Percentiles rank a stretch among this genome's conserved stretches.
Evolutionary conservation across 1,139 yeast species (phyloP).

Genomic region (Pichia sp.): DNA sequence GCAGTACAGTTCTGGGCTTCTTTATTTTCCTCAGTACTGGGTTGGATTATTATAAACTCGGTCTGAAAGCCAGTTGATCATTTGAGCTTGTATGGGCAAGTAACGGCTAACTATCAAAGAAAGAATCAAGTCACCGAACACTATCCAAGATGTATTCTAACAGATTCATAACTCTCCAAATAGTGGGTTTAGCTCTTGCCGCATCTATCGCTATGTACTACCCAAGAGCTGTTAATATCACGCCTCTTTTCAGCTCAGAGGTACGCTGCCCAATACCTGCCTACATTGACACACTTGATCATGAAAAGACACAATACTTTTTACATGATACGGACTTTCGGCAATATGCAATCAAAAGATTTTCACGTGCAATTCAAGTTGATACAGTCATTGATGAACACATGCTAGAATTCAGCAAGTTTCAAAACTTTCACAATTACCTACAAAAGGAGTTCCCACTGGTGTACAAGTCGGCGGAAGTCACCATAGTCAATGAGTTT

Average conservation of each 20-base stretch:
- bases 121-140: too few relatives aligned
- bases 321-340: slow-evolving; percentile 34
- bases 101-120: too few relatives aligned
- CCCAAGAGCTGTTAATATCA: slow-evolving; percentile 6
- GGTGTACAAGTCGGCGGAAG: slow-evolving; percentile 32
- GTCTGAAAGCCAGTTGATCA: too few relatives aligned
- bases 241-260: slow-evolving; percentile 2
- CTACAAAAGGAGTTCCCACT: slow-evolving; percentile 37
- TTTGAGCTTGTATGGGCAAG: too few relatives aligned
- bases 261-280: slow-evolving; percentile 8
- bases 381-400: slow-evolving; percentile 48
- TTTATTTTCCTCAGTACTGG: too few relatives aligned
- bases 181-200: slow-evolving; percentile 1
- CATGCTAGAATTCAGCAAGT: slow-evolving; percentile 30
- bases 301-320: slow-evolving; percentile 20
- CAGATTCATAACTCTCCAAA: not conserved
- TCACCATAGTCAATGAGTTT: slow-evolving; percentile 38
- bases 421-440: slow-evolving; percentile 36
- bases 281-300: slow-evolving; percentile 7
- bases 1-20: too few relatives aligned
- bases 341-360: slow-evolving; percentile 33
- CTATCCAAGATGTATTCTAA: not conserved
- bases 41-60: too few relatives aligned
- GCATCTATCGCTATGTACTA: slow-evolving; percentile 1
- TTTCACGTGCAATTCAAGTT: slow-evolving; percentile 51